Base-by-base conservation (phyloP, 1,139 yeast species). In the Ashbya aceris region DNA sequence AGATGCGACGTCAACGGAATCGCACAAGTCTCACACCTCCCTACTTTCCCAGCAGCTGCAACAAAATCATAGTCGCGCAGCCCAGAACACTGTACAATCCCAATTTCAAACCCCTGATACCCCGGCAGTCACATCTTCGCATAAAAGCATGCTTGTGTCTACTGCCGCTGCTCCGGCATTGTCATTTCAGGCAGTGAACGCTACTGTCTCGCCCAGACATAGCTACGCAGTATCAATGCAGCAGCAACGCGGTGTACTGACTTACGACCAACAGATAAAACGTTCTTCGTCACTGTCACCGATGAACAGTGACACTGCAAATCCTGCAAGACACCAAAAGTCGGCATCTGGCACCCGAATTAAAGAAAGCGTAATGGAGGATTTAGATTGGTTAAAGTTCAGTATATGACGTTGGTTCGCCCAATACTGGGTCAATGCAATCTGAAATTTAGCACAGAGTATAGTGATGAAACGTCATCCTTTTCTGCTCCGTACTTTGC, bases 321-420 rank as follows among this genome's bases (percentile, higher is more conserved):
- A 29, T 29, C 11, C 11, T 29, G n/a, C 31, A 9, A 31, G 39
- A 26, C 38, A 38, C 7, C 40, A 41, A 30, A 41, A 40, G 17
- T 40, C 40, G 23, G 23, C 23, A 3, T 17, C 23, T 4, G 23
- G 23, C 23, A 17, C 23, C 23, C 23, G 23, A 17, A 17, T 17
- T 6, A 17, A 17, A 14, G 45, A 38, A 14, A 41, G 20, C 36
- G 33, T 45, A 27, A 40, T 44, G 27, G 61, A 57, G 39, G 65
- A 60, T 42, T 47, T 61, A 27, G 64, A 58, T n/a, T 61, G 65
- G 65, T 46, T 61, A 23, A 59, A 58, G 41, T 61, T 61, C 46
- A 64, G 23, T 17, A 17, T 17, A 17, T 17, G 23, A 17, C 23
- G 23, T 6, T 17, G 23, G 23, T 17, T 17, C 23, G 6, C 23